Evolutionary conservation across 1,139 yeast species (phyloP), one percentile per base, ranked within the genome.

Genomic region (Diutina sp.): DNA sequence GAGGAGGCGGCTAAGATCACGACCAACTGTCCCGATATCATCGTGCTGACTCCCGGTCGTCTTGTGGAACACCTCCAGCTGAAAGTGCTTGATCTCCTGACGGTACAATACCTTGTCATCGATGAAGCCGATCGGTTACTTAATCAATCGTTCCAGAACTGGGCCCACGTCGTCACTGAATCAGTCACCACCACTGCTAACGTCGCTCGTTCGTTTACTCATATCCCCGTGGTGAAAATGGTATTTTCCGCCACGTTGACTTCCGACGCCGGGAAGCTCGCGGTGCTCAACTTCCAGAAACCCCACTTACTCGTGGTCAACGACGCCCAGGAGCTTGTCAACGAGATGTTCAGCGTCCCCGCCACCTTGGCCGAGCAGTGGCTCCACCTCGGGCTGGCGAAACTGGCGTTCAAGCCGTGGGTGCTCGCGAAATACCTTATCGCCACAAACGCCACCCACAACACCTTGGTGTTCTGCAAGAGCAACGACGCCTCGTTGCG

Each of bases 111-210:
- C 67, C 73, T 95, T 62, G 88, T 93, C 3, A 81, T 93, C 51
- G 99, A 93, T 71, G 99, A 93, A 70, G 99, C 98, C 1, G 99
- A 93, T 72, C 76, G 97, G 59, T 73, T 93, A 58, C 77, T 93
- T 61, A 90, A 90, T 66, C 98, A 93, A 67, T 83, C 89, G 38
- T 93, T 90, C 69, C 98, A 93, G 69, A 90, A 90, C 67, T 93
- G 99, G 99, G 83, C 91, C 61, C 79, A 79, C 56, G 76, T 83
- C 1, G 72, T 93, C n/a, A 32, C 53, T 16, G 41, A n/a, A 25
- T 44, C 44, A 0, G 32, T 50, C 9, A n/a, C 53, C 29, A 50
- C 25, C n/a, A n/a, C 25, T 11, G 4, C 45, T 16, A 50, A 50
- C 32, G 53, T 50, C n/a, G 53, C 53, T 38, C 32, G 41, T 9